Conservation (phyloP, 139 green algal species). For the Chlamydomonas eustigma region DNA sequence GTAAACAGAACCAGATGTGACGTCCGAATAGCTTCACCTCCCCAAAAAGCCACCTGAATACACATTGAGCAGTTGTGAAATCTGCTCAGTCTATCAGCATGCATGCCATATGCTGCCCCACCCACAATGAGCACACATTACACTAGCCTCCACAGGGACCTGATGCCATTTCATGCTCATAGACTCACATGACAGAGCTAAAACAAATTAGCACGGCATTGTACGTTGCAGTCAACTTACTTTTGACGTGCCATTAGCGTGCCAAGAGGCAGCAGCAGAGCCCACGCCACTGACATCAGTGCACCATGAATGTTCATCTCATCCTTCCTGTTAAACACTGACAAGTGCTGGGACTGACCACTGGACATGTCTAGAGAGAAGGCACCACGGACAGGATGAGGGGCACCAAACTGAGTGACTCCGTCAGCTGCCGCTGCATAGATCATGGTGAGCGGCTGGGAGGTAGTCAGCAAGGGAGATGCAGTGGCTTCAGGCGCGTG, state of each 20-base stretch:
- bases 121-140: too few relatives aligned
- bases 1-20: neutral
- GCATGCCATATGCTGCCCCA: too few relatives aligned
- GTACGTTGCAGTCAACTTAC: too few relatives aligned
- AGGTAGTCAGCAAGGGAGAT: neutral
- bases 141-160: too few relatives aligned
- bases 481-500: too few relatives aligned
- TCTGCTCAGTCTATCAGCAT: too few relatives aligned
- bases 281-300: neutral
- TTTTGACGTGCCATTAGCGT: neutral
- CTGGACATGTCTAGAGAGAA: neutral
- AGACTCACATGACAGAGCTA: too few relatives aligned
- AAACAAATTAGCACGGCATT: too few relatives aligned
- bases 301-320: neutral
- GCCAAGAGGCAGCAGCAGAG: neutral
- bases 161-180: too few relatives aligned
- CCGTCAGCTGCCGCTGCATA: neutral
- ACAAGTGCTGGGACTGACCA: neutral
- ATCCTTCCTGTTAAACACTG: neutral
- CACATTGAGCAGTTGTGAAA: too few relatives aligned
- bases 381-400: neutral
- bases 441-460: neutral
- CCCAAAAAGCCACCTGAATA: constrained; percentile 1
- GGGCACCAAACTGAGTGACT: neutral
- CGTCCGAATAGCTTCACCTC: neutral